Conservation (phyloP, 2,329 filamentous ascomycete species). For the Colletotrichum tofieldiae region DNA sequence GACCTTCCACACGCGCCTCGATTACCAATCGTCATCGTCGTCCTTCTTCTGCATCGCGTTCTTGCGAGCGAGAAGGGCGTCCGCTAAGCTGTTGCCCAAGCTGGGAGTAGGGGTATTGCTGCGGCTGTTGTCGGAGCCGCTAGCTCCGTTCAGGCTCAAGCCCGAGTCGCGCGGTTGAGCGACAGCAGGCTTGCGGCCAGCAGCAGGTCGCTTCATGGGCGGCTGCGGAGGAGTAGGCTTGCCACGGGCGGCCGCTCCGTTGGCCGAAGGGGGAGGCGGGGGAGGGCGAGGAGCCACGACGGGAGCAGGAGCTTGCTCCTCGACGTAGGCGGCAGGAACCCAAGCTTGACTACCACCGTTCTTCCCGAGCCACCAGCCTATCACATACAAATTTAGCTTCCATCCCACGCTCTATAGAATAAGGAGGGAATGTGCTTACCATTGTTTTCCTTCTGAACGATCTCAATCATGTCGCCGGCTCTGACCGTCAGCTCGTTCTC, state of each 20-base stretch:
- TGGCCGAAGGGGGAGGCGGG: conserved; percentile 72
- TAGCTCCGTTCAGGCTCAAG: conserved; percentile 73
- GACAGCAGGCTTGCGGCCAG: conserved; percentile 79
- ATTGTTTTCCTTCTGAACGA: conserved; percentile 95
- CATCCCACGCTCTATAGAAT: neutral
- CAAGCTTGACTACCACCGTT: conserved; percentile 83
- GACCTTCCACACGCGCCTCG: conserved; percentile 35
- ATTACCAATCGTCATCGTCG: conserved; percentile 79
- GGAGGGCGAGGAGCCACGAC: conserved; percentile 75
- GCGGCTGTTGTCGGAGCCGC: conserved; percentile 73
- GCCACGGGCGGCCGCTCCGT: conserved; percentile 63
- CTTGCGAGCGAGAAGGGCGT: conserved; percentile 84
- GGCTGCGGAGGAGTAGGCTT: conserved; percentile 84
- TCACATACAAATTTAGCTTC: conserved; percentile 51
- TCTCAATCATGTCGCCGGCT: conserved; percentile 86
- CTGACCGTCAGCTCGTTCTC: conserved; percentile 87
- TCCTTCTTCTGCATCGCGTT: conserved; percentile 81
- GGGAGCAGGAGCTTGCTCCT: conserved; percentile 80
- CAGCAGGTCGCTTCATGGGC: conserved; percentile 84
- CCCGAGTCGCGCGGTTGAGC: conserved; percentile 79
- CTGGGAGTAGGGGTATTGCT: conserved; percentile 81
- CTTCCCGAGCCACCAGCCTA: conserved; percentile 97
- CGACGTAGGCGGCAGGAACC: conserved; percentile 94
- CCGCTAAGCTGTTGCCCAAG: conserved; percentile 81
- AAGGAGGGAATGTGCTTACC: conserved; percentile 70